Evolutionary conservation across 1,284 basidiomycete genomes (phyloP).

Genomic region (Naganishia albida): DNA sequence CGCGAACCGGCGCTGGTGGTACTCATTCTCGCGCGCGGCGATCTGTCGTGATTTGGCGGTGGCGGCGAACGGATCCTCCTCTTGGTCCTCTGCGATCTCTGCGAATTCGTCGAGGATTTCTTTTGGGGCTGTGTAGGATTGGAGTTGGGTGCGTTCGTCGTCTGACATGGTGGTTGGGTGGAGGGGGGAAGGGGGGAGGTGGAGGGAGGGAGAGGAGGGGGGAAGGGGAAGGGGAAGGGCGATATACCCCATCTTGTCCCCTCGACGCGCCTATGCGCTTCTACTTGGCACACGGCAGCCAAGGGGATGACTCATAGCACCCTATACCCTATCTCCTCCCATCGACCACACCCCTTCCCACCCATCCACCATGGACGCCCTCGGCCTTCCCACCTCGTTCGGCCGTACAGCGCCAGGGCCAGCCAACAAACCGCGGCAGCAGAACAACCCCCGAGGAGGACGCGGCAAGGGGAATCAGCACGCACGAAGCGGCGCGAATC

Average conservation of each 20-base stretch:
- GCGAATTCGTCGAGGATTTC: conserved; percentile 94
- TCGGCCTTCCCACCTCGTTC: conserved; percentile 25
- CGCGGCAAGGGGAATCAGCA: not conserved
- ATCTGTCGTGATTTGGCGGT: conserved; percentile 91
- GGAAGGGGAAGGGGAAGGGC: not conserved
- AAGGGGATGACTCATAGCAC: too few relatives aligned
- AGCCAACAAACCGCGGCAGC: conserved; percentile 1
- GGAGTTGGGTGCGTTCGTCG: conserved; percentile 60
- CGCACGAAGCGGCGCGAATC: conserved; percentile 12
- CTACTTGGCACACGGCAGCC: too few relatives aligned
- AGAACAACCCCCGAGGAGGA: conserved; percentile 6
- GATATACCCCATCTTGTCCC: too few relatives aligned
- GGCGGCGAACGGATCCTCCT: conserved; percentile 91
- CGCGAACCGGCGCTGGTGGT: conserved; percentile 88
- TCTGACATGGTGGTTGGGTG: conserved; percentile 30
- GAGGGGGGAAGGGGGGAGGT: not conserved
- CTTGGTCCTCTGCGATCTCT: conserved; percentile 86
- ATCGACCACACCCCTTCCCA: too few relatives aligned
- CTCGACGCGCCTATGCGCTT: too few relatives aligned
- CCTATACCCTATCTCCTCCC: not conserved
- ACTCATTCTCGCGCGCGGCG: conserved; percentile 89
- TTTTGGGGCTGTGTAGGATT: conserved; percentile 88
- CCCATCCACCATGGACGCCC: conserved; percentile 24
- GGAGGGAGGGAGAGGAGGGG: not conserved
- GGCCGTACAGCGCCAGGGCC: conserved; percentile 3